phyloP scores from a whole-genome alignment of 768 basidiomycete genomes.

The Amanita thiersii region DNA sequence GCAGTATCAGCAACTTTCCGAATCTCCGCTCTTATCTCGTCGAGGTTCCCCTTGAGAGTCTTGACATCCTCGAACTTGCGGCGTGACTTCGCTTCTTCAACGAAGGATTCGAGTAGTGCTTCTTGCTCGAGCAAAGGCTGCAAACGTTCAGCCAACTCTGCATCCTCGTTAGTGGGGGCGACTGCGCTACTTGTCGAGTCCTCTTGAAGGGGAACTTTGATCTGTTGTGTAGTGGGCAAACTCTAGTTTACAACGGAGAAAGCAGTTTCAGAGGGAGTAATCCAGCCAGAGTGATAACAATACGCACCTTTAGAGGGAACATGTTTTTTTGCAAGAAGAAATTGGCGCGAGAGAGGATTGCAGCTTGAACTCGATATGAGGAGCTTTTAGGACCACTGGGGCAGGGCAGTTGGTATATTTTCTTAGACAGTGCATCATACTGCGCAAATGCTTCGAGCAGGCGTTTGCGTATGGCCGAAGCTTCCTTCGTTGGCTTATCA shows the following conservation, averaged over 20 bases:
- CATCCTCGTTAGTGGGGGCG: conserved; percentile 31
- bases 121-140: conserved; percentile 95
- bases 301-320: conserved; percentile 69
- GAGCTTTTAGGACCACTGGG: conserved; percentile 54
- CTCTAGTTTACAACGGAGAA: too few relatives aligned
- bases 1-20: conserved; percentile 44
- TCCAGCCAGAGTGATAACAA: background rate
- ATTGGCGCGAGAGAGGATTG: conserved; percentile 69
- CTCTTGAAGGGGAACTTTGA: conserved; percentile 6
- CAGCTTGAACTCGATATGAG: conserved; percentile 78
- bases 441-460: conserved; percentile 80
- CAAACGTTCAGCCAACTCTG: conserved; percentile 60
- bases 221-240: conserved; percentile 2
- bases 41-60: conserved; percentile 69
- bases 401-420: conserved; percentile 68
- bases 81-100: conserved; percentile 83
- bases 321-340: conserved; percentile 85
- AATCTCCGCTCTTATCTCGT: conserved; percentile 82
- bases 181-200: conserved; percentile 9
- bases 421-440: conserved; percentile 85
- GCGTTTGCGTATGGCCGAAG: conserved; percentile 64
- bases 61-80: conserved; percentile 96
- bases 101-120: conserved; percentile 80
- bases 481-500: conserved; percentile 57
- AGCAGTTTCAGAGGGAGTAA: too few relatives aligned